phyloP scores from a whole-genome alignment of 2,329 filamentous ascomycete species.

The Botryotinia narcissicola region DNA sequence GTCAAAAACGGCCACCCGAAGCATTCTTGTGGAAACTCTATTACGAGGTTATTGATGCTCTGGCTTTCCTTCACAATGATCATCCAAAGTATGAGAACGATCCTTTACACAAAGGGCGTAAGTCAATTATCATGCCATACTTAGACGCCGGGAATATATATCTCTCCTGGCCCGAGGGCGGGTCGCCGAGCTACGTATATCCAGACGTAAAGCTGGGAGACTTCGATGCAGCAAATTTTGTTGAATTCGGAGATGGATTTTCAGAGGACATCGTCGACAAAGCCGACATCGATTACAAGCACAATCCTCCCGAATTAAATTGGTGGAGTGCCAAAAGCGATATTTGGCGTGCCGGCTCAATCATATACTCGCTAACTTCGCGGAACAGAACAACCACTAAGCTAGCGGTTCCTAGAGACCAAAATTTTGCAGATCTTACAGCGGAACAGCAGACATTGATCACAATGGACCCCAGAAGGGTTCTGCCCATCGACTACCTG shows the following conservation, averaged over 20 bases:
- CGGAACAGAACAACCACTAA: neutral
- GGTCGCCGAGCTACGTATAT: neutral
- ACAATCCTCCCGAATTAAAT: neutral
- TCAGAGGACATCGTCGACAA: neutral
- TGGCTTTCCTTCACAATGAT: constrained; percentile 17
- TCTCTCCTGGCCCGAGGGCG: neutral
- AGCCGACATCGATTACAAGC: neutral
- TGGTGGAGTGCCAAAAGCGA: constrained; percentile 5
- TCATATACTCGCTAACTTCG: neutral
- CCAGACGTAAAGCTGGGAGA: constrained; percentile 1
- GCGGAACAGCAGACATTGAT: neutral
- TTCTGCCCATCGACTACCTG: neutral
- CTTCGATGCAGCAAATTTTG: neutral
- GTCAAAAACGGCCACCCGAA: neutral
- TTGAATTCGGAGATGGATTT: neutral
- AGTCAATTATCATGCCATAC: neutral
- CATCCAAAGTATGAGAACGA: constrained; percentile 10
- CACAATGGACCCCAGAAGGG: neutral
- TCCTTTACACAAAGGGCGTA: neutral
- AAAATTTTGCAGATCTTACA: neutral
- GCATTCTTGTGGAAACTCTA: constrained; percentile 10
- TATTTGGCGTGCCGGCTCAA: constrained; percentile 6
- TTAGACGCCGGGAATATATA: constrained; percentile 3
- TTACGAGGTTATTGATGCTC: neutral
- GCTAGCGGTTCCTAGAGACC: neutral